Evolutionary conservation across 306 rosid genomes (phyloP), one percentile per base, ranked within the genome.

Genomic region (Acmispon strigosus): DNA sequence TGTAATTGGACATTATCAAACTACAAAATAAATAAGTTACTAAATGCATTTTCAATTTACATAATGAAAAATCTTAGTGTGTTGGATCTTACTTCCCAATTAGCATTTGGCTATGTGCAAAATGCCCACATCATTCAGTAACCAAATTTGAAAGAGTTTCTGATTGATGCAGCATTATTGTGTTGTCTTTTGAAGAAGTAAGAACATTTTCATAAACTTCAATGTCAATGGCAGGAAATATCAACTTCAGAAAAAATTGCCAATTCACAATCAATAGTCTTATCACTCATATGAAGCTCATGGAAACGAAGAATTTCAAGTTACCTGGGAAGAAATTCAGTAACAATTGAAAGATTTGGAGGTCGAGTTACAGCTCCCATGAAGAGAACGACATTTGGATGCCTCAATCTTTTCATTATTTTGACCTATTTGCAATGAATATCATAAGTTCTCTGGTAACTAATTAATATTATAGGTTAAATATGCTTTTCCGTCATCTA

Each of bases 281-380:
- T 49, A 42, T 55, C 11, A 11, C 69, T 24, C 59, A 37, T 41
- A 17, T 12, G 8, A 78, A 73, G 43, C 53, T 29, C 53, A 22
- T 19, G 22, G 43, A 75, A 48, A 68, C 12, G 56, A 41, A 76
- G 62, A 80, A 15, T 68, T 49, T 24, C 37, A 76, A 50, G 60
- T 73, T 83, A 92, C 96, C 98, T 92, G 72, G 96, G 96, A 82
- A 92, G 98, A 88, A 88, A 92, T 81, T 92, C 98, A 1, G 98
- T 88, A 59, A 92, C 84, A 39, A 92, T 92, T 29, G 96, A 92
- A 77, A 92, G 96, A 85, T 92, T 88, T 68, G 96, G 96, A 68
- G 96, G 66, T 60, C 91, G 89, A 62, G 90, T 90, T 73, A 92
- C 89, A 22, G 92, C 98, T 78, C 96, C 98, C 98, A 92, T 92